Base-by-base conservation (phyloP, 2,329 filamentous ascomycete genomes). In the Fusarium decemcellulare region DNA sequence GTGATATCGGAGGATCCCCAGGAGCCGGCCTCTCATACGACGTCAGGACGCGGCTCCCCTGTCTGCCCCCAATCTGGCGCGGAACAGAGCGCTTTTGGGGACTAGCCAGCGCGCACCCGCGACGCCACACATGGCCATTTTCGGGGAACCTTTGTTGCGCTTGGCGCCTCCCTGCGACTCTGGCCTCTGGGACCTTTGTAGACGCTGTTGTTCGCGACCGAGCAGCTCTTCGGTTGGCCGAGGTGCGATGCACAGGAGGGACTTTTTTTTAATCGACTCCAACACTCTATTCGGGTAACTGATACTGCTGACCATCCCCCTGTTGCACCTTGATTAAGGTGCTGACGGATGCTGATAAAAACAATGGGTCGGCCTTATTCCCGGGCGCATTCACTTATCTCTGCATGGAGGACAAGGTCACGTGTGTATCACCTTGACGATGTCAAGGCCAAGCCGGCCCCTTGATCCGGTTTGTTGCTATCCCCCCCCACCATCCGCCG, bases 141-240 rank as follows among this genome's bases (percentile, higher is more conserved):
- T 56, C 60, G 54, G 51, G 66, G 66, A 61, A 68, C 66, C 61
- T 68, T 68, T 68, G 66, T 64, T 53, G 27, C 3, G 55, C 64
- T 68, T 68, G 65, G 59, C 64, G 42, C 32, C 23, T 8, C 47
- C 18, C n/a, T 27, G 23, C 44, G 23, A 30, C 23, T 34, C 32
- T 12, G 32, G 12, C 46, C 14, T 59, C 48, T 48, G 65, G 64
- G 39, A 61, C 64, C 60, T 68, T 68, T 68, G 64, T 48, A 32
- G 32, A 34, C 12, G 6, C 32, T 9, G 1, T 34, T 34, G 50
- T 40, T 15, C 27, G 12, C 18, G 6, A 12, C 8, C 16, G 37
- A 27, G 14, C 8, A 14, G 23, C 23, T 23, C n/a, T 40, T n/a
- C 52, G 7, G 52, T 55, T 57, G 54, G 23, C 23, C 23, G 23